Percentiles rank a stretch among this genome's conserved stretches.
These are phyloP conservation scores for Neurospora discreta DNA, from an alignment of 495 filamentous ascomycete species.

Conservation along the genomic window DNA sequence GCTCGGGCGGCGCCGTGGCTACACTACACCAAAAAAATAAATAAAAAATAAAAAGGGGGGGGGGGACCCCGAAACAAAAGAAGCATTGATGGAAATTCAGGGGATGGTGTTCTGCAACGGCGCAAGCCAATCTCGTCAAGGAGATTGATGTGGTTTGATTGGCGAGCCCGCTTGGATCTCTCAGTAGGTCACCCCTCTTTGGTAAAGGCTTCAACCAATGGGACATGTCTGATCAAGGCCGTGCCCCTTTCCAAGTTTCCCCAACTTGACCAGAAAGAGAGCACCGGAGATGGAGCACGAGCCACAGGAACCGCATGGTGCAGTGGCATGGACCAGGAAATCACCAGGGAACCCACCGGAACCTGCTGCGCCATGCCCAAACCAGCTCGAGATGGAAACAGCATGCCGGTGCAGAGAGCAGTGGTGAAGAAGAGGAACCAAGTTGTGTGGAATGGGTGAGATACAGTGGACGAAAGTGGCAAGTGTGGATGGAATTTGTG, in stretches of 20 bases:
- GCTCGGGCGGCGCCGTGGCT: neutral
- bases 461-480: neutral
- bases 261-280: neutral
- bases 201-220: neutral
- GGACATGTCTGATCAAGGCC: neutral
- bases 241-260: neutral
- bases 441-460: neutral
- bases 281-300: neutral
- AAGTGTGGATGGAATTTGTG: neutral
- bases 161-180: constrained; percentile 1
- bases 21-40: no score
- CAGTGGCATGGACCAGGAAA: neutral
- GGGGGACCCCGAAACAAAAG: neutral
- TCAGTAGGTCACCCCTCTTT: neutral
- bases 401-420: neutral
- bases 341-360: neutral
- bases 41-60: neutral
- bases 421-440: neutral
- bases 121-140: constrained; percentile 20
- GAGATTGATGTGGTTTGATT: constrained; percentile 14
- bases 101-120: neutral
- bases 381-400: neutral
- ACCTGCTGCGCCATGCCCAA: neutral
- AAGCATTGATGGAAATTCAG: neutral
- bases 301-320: neutral